Conservation (phyloP, 176 grass and related monocot genomes). For the Aegilops umbellulata region DNA sequence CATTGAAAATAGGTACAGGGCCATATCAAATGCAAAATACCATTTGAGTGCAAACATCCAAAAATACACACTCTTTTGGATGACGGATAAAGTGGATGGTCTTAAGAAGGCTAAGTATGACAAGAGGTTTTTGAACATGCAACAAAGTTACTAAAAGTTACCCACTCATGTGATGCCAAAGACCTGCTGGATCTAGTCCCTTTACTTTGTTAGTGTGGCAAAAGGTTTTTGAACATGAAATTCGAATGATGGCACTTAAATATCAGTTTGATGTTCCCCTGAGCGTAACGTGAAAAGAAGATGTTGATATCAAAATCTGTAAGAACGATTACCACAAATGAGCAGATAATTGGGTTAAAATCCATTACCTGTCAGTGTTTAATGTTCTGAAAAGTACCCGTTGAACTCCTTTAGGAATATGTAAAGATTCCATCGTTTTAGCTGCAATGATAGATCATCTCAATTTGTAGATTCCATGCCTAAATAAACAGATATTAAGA, state of each 20-base stretch:
- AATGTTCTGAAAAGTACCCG: constrained; percentile 58
- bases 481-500: neutral
- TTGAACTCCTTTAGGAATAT: constrained; percentile 55
- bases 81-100: too few relatives aligned
- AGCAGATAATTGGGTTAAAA: neutral
- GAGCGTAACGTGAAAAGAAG: neutral
- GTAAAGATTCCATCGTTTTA: constrained; percentile 49
- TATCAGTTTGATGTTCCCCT: neutral
- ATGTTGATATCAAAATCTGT: neutral
- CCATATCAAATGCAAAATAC: too few relatives aligned
- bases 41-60: too few relatives aligned
- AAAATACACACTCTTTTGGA: too few relatives aligned
- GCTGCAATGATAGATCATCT: constrained; percentile 23
- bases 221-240: neutral
- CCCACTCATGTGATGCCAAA: too few relatives aligned
- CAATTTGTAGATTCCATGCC: neutral
- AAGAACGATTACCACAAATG: neutral
- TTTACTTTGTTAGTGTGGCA: too few relatives aligned
- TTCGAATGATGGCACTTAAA: neutral
- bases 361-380: constrained; percentile 51
- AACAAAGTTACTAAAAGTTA: too few relatives aligned
- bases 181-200: too few relatives aligned
- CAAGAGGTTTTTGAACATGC: too few relatives aligned
- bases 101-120: too few relatives aligned
- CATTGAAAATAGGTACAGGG: too few relatives aligned